Percentiles rank a stretch among this genome's conserved stretches.
Conservation (phyloP, 1,139 yeast genomes). For the Keqinozyma sinolaborantium region DNA sequence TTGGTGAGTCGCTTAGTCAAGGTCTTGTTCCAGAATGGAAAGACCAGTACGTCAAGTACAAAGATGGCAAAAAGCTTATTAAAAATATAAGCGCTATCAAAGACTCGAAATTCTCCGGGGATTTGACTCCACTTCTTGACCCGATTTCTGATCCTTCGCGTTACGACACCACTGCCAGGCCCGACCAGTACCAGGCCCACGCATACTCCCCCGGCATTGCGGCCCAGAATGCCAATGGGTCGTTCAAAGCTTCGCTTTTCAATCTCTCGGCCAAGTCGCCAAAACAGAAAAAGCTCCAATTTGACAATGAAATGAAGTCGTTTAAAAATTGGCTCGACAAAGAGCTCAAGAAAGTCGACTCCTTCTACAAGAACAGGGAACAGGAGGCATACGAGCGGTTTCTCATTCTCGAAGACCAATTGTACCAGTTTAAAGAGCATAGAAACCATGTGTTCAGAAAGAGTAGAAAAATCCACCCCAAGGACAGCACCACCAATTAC, state of each 20-base stretch:
- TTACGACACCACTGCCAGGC: slow-evolving; percentile 1
- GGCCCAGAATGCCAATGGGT: slow-evolving; percentile 8
- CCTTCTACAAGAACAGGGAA: slow-evolving; percentile 59
- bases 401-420: slow-evolving; percentile 62
- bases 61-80: slow-evolving; percentile 43
- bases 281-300: slow-evolving; percentile 14
- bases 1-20: slow-evolving; percentile 56
- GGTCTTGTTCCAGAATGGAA: slow-evolving; percentile 84
- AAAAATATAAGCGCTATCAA: slow-evolving; percentile 16
- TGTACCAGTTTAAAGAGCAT: slow-evolving; percentile 61
- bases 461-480: slow-evolving; percentile 9
- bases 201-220: slow-evolving; percentile 5
- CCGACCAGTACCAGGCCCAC: slow-evolving; percentile 1
- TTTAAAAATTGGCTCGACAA: slow-evolving; percentile 61
- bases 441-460: slow-evolving; percentile 17
- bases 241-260: slow-evolving; percentile 15
- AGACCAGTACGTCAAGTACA: slow-evolving; percentile 75
- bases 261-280: slow-evolving; percentile 17
- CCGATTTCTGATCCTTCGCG: neutral
- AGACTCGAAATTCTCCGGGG: slow-evolving; percentile 2
- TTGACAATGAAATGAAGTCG: slow-evolving; percentile 31
- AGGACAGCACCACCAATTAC: slow-evolving; percentile 9
- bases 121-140: neutral
- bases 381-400: slow-evolving; percentile 58
- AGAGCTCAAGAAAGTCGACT: slow-evolving; percentile 57